phyloP scores from a whole-genome alignment of 345 rosid genomes.

The Cardamine resedifolia region DNA sequence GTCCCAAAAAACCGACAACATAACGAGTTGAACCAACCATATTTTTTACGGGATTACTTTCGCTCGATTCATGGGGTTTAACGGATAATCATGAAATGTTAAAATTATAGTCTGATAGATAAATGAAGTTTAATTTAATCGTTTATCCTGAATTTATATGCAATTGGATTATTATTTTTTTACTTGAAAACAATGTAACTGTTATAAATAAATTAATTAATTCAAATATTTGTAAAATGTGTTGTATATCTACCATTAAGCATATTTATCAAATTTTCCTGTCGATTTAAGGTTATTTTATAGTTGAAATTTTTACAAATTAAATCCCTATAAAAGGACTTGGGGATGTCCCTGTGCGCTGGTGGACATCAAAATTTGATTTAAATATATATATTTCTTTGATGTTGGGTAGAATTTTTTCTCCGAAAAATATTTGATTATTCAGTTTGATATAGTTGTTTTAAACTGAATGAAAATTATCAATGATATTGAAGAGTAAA shows the following conservation, averaged over 20 bases:
- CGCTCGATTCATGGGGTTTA: neutral
- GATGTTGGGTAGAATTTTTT: too few species aligned
- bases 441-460: too few species aligned
- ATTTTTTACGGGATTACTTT: neutral
- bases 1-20: neutral
- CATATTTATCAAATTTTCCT: neutral
- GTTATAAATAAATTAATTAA: neutral
- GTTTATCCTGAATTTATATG: neutral
- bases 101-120: neutral
- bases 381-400: too few species aligned
- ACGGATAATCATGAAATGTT: neutral
- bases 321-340: neutral
- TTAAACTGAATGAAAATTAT: too few species aligned
- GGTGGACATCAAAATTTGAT: too few species aligned
- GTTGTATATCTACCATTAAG: neutral
- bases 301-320: neutral
- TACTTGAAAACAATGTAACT: neutral
- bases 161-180: neutral
- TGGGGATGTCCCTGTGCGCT: too few species aligned
- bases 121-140: neutral
- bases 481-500: too few species aligned
- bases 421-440: too few species aligned
- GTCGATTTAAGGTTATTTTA: neutral
- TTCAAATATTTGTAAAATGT: neutral
- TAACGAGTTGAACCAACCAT: neutral